phyloP scores from a whole-genome alignment of 768 basidiomycete species.

The Lactarius quietus region DNA sequence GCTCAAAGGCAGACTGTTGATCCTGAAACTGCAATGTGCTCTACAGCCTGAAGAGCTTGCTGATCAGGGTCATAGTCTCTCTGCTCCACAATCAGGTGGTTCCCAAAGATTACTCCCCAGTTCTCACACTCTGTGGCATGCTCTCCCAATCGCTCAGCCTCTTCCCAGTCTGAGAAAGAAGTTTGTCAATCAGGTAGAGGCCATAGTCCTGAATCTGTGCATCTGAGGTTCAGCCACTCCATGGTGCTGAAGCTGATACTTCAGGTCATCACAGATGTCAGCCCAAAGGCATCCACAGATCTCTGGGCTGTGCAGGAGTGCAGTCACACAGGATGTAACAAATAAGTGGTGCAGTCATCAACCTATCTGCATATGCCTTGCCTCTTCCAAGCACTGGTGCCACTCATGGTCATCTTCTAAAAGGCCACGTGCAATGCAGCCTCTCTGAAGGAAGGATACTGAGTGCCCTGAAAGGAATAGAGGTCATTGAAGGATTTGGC shows the following conservation, averaged over 20 bases:
- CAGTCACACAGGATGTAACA: too few species aligned
- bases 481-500: too few species aligned
- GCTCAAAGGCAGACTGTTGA: slow-evolving; percentile 26
- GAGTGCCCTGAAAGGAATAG: slow-evolving; percentile 30
- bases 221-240: too few species aligned
- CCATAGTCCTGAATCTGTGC: too few species aligned
- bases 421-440: slow-evolving; percentile 41
- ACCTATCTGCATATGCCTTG: slow-evolving; percentile 40
- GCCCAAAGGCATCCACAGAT: slow-evolving; percentile 39
- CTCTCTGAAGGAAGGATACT: slow-evolving; percentile 35
- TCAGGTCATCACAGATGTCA: slow-evolving; percentile 44
- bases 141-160: slow-evolving; percentile 28
- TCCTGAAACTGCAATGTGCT: too few species aligned
- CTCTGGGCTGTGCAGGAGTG: slow-evolving; percentile 35
- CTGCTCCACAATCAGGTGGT: slow-evolving; percentile 37
- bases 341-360: too few species aligned
- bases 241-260: too few species aligned
- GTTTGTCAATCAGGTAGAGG: too few species aligned
- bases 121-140: slow-evolving; percentile 34
- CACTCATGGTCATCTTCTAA: slow-evolving; percentile 45
- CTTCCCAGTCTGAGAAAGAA: slow-evolving; percentile 29
- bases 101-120: slow-evolving; percentile 30
- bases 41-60: too few species aligned
- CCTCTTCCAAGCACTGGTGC: slow-evolving; percentile 40
- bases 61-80: too few species aligned